Percentiles rank a stretch among this genome's conserved stretches.
phyloP scores from a whole-genome alignment of 768 basidiomycete species.

The Xerocomellus chrysenteron region DNA sequence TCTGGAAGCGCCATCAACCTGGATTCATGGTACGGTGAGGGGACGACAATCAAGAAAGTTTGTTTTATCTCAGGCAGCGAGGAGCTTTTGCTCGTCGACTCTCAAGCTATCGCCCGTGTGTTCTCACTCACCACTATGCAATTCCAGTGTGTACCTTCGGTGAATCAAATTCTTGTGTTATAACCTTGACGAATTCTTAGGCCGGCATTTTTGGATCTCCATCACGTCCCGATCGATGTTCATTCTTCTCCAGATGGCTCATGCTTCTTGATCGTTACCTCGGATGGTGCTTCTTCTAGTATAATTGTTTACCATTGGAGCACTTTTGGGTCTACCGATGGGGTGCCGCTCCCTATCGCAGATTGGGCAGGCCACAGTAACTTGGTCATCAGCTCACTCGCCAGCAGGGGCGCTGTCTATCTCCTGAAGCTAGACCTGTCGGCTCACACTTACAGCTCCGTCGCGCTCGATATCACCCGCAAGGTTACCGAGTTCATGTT shows the following conservation, averaged over 20 bases:
- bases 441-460: slow-evolving; percentile 38
- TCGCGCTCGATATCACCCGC: slow-evolving; percentile 52
- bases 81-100: slow-evolving; percentile 53
- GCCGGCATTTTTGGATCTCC: slow-evolving; percentile 45
- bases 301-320: slow-evolving; percentile 53
- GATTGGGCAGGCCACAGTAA: slow-evolving; percentile 23
- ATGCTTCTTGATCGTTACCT: slow-evolving; percentile 42
- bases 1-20: slow-evolving; percentile 46
- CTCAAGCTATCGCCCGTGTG: slow-evolving; percentile 41
- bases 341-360: slow-evolving; percentile 38
- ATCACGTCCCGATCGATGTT: slow-evolving; percentile 32
- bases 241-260: slow-evolving; percentile 56
- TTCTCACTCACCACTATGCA: slow-evolving; percentile 55
- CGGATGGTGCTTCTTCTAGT: slow-evolving; percentile 13
- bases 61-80: slow-evolving; percentile 52
- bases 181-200: slow-evolving; percentile 25
- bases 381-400: slow-evolving; percentile 46
- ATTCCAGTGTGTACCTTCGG: slow-evolving; percentile 42
- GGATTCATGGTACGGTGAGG: slow-evolving; percentile 44
- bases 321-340: slow-evolving; percentile 53
- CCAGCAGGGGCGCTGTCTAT: slow-evolving; percentile 41
- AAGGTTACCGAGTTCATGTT: slow-evolving; percentile 61
- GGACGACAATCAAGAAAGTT: slow-evolving; percentile 35
- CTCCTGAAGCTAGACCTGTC: slow-evolving; percentile 41
- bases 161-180: not conserved